Evolutionary conservation across 306 rosid species (phyloP).

Genomic region (Pueraria montana): DNA sequence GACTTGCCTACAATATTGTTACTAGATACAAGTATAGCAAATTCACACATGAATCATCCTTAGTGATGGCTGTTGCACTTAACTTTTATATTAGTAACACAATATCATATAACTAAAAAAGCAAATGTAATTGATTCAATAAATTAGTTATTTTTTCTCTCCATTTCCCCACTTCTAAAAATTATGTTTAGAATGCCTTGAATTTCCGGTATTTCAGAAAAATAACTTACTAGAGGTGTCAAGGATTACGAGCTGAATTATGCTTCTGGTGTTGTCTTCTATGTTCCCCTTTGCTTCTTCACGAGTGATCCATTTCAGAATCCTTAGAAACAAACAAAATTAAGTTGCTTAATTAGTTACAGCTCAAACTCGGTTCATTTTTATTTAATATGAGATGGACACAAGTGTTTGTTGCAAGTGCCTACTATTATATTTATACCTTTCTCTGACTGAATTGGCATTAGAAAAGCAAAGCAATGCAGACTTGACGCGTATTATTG

Average conservation of each 20-base stretch:
- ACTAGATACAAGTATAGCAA: neutral
- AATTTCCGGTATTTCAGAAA: too few species aligned
- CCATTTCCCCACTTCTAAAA: neutral
- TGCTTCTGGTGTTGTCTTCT: neutral
- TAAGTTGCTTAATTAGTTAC: neutral
- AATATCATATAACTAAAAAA: neutral
- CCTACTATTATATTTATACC: slow-evolving; percentile 39
- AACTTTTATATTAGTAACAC: neutral
- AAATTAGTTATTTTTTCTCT: neutral
- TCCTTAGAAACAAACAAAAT: neutral
- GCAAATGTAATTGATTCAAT: neutral
- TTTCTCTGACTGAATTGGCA: slow-evolving; percentile 68
- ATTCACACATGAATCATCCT: neutral
- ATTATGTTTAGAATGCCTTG: too few species aligned
- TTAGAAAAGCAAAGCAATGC: slow-evolving; percentile 74
- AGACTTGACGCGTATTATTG: slow-evolving; percentile 67
- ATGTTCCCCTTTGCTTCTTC: neutral
- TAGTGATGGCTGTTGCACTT: neutral
- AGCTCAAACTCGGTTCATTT: neutral
- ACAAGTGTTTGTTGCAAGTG: neutral
- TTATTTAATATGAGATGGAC: neutral
- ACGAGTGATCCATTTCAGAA: neutral
- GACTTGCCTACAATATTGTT: neutral
- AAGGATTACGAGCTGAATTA: slow-evolving; percentile 49
- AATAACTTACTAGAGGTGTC: slow-evolving; percentile 67